A percentile compares a stretch with the other conserved stretches of the same genome.
Evolutionary conservation across 495 filamentous ascomycete species (phyloP).

Genomic region (Acidomyces sp.): DNA sequence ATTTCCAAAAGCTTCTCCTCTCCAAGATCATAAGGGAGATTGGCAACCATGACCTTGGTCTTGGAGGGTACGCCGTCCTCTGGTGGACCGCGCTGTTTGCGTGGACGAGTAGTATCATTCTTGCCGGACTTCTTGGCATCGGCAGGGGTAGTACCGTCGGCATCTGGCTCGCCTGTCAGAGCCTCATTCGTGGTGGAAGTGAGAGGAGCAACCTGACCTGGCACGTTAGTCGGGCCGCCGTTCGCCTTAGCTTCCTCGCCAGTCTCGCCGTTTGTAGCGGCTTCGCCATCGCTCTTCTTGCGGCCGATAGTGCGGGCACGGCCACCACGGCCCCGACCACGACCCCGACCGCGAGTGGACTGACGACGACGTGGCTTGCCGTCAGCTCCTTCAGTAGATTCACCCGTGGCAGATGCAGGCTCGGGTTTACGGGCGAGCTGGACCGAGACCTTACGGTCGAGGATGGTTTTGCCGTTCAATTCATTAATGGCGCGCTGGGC

Average conservation of each 20-base stretch:
- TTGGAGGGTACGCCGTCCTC: constrained; percentile 97
- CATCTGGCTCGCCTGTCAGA: constrained; percentile 36
- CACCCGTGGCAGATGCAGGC: constrained; percentile 52
- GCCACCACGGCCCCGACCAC: constrained; percentile 53
- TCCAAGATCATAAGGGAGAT: constrained; percentile 91
- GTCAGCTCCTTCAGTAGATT: constrained; percentile 47
- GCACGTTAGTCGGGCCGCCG: constrained; percentile 38
- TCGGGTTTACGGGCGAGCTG: constrained; percentile 97
- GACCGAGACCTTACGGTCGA: constrained; percentile 96
- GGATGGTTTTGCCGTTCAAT: constrained; percentile 90
- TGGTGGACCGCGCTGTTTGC: constrained; percentile 79
- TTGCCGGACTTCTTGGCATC: constrained; percentile 32
- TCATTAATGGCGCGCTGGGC: constrained; percentile 86
- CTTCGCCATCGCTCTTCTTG: constrained; percentile 28
- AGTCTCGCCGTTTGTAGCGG: constrained; percentile 4
- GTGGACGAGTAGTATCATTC: constrained; percentile 41
- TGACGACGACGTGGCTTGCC: constrained; percentile 40
- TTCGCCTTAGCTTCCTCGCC: constrained; percentile 26
- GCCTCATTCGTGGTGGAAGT: constrained; percentile 49
- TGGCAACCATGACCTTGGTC: constrained; percentile 99
- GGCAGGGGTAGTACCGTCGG: constrained; percentile 31
- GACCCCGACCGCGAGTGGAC: constrained; percentile 31
- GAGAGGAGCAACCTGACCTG: constrained; percentile 41
- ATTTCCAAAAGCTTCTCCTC: constrained; percentile 99
- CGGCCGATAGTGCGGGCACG: constrained; percentile 65